Percentiles rank a stretch among this genome's conserved stretches.
These are phyloP conservation scores for Colletotrichum sp. DNA, from an alignment of 2,329 filamentous ascomycete genomes.

Conservation along the genomic window DNA sequence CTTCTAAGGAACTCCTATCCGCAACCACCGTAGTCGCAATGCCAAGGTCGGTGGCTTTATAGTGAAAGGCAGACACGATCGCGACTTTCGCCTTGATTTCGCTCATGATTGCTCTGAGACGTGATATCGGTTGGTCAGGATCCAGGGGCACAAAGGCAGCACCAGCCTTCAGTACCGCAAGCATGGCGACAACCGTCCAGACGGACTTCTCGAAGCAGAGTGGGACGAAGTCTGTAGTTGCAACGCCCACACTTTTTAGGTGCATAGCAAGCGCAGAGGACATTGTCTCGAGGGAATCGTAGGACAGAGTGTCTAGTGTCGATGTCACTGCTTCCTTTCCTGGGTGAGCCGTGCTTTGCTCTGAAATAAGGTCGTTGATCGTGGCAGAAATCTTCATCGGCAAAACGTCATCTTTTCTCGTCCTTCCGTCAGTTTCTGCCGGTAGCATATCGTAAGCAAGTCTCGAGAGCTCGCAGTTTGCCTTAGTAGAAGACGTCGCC, in stretches of 20 bases:
- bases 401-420: too few relatives aligned
- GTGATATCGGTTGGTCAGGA: not conserved
- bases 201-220: slow-evolving; percentile 16
- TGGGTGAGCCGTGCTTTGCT: not conserved
- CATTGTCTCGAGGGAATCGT: not conserved
- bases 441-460: not conserved
- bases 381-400: not conserved
- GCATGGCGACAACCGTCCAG: slow-evolving; percentile 6
- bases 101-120: not conserved
- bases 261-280: not conserved
- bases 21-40: not conserved
- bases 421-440: not conserved
- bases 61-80: not conserved
- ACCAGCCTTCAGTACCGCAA: slow-evolving; percentile 7
- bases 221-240: not conserved
- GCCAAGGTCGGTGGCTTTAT: slow-evolving; percentile 2
- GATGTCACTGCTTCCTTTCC: not conserved
- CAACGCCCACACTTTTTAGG: not conserved
- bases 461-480: not conserved
- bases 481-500: not conserved
- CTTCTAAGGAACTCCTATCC: slow-evolving; percentile 41
- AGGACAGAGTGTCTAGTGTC: not conserved
- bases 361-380: not conserved
- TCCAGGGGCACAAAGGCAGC: slow-evolving; percentile 8
- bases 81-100: not conserved